Conservation (phyloP, 441 rosid genomes). For the Pelargonium citronellum region DNA sequence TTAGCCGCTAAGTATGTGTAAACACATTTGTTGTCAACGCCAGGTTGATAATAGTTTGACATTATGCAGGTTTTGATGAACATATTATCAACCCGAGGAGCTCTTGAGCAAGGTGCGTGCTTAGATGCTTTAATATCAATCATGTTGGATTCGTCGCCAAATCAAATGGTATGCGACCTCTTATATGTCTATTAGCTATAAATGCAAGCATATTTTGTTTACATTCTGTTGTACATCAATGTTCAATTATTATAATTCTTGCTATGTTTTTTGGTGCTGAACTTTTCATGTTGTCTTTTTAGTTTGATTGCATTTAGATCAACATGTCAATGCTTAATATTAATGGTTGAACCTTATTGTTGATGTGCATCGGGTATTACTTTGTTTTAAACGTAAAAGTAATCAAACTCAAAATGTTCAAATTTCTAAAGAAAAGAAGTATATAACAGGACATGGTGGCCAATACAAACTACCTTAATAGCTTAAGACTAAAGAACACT, state of each 20-base stretch:
- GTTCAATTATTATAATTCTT: background rate
- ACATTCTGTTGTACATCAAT: background rate
- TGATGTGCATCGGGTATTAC: too few relatives aligned
- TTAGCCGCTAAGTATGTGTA: background rate
- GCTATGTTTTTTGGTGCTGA: background rate
- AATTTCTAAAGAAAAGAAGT: too few relatives aligned
- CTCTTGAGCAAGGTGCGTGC: slow-evolving; percentile 77
- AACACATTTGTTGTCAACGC: background rate
- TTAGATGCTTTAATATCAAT: slow-evolving; percentile 80
- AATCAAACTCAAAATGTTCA: too few relatives aligned
- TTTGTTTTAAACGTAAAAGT: too few relatives aligned
- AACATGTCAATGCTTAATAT: background rate
- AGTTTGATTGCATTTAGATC: background rate
- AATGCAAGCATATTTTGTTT: background rate
- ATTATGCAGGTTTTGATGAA: slow-evolving; percentile 70
- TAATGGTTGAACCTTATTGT: too few relatives aligned
- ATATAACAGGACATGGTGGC: too few relatives aligned
- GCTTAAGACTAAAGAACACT: too few relatives aligned
- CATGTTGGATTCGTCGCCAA: slow-evolving; percentile 80
- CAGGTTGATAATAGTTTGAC: background rate
- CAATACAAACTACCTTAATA: too few relatives aligned
- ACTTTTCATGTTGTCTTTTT: background rate
- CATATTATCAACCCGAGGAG: slow-evolving; percentile 68
- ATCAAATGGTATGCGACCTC: slow-evolving; percentile 63
- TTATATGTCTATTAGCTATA: slow-evolving; percentile 9